Conservation (phyloP, 2,329 filamentous ascomycete genomes). For the Elsinoe fawcettii region DNA sequence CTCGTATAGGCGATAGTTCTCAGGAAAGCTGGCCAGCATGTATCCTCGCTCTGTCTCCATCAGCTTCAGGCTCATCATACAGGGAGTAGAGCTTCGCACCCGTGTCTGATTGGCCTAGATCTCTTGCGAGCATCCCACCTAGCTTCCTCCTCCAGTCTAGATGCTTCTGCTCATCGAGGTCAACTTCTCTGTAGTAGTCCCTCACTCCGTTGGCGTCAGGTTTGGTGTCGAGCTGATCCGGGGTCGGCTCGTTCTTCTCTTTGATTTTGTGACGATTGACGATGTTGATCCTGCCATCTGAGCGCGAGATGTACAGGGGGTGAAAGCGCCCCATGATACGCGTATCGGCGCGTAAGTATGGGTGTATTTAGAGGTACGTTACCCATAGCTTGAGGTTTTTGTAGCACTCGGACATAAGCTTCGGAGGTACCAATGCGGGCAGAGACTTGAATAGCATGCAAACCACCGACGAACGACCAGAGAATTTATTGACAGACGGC, state of each 20-base stretch:
- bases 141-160: constrained; percentile 53
- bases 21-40: constrained; percentile 48
- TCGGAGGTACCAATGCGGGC: no score
- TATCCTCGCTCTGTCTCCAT: constrained; percentile 33
- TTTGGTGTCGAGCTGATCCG: constrained; percentile 44
- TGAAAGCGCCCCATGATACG: constrained; percentile 38
- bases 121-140: constrained; percentile 49
- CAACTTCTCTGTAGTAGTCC: constrained; percentile 48
- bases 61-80: background rate
- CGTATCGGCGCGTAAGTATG: background rate
- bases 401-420: no score
- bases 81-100: constrained; percentile 1
- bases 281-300: constrained; percentile 44
- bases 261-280: constrained; percentile 44
- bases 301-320: constrained; percentile 41
- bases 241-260: constrained; percentile 45
- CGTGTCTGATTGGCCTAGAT: constrained; percentile 32
- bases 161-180: constrained; percentile 45
- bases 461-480: no score
- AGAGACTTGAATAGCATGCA: no score
- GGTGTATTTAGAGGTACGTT: no score
- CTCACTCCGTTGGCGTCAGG: constrained; percentile 47
- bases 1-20: constrained; percentile 51
- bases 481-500: no score
- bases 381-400: no score